Conservation (phyloP, 768 basidiomycete species). For the Podaxis pistillaris region DNA sequence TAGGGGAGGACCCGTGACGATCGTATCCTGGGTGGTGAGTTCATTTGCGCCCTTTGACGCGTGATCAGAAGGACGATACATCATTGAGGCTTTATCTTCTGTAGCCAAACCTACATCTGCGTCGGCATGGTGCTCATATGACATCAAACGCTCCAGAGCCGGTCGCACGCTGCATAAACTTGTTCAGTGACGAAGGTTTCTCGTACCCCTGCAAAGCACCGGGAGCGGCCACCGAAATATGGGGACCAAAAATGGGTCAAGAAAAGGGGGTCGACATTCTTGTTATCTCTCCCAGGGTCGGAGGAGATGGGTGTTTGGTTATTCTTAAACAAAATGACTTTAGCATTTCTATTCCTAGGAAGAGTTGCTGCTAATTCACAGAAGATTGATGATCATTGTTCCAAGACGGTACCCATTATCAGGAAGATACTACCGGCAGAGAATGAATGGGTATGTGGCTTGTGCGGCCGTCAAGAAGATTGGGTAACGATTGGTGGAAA, state of each 20-base stretch:
- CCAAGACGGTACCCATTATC: neutral
- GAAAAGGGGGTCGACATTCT: no score
- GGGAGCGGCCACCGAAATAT: no score
- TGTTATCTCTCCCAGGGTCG: no score
- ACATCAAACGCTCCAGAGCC: neutral
- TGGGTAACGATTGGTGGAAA: neutral
- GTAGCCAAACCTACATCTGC: neutral
- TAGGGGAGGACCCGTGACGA: neutral
- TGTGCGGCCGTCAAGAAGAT: conserved; percentile 5
- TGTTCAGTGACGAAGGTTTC: neutral
- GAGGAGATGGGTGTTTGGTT: no score
- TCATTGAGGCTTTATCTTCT: neutral
- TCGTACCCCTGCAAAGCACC: no score
- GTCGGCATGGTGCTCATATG: neutral
- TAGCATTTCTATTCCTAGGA: no score
- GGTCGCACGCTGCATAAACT: neutral
- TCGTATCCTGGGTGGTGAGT: neutral
- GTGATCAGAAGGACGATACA: neutral
- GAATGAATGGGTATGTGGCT: neutral
- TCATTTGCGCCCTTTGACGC: neutral
- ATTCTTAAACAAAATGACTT: no score
- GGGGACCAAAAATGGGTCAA: no score
- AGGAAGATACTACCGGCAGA: neutral
- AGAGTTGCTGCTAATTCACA: neutral
- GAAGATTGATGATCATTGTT: neutral